Evolutionary conservation across 1,284 basidiomycete genomes (phyloP).

Genomic region (Ustilago bromivora): DNA sequence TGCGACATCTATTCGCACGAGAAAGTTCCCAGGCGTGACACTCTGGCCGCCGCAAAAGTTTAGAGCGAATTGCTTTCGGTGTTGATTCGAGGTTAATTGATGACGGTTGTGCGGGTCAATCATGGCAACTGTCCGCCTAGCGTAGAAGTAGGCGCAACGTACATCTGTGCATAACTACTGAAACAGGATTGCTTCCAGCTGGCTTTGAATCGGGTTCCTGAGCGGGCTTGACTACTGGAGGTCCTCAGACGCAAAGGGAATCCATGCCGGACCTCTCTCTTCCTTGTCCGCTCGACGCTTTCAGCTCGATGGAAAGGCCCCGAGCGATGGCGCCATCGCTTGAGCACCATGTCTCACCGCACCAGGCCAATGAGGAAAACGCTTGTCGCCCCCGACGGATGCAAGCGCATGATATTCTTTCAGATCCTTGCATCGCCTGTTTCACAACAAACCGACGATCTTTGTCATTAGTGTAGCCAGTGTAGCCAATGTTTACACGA

Average conservation of each 20-base stretch:
- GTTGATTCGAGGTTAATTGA: neutral
- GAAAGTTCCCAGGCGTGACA: no score
- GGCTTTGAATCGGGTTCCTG: neutral
- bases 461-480: no score
- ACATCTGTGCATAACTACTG: neutral
- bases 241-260: neutral
- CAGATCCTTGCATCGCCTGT: neutral
- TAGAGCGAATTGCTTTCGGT: neutral
- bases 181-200: neutral
- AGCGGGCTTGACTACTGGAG: neutral
- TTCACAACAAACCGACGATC: neutral
- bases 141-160: constrained; percentile 3
- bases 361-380: neutral
- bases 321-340: constrained; percentile 4
- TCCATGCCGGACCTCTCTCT: no score
- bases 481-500: no score
- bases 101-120: constrained; percentile 2
- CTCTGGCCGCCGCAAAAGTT: neutral
- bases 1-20: no score
- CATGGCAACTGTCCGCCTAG: neutral
- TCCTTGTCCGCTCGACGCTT: neutral
- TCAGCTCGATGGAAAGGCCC: neutral
- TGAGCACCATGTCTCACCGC: neutral
- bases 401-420: neutral
- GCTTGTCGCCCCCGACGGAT: neutral